Evolutionary conservation across 2,329 filamentous ascomycete species (phyloP), one percentile per base, ranked within the genome.

Genomic region (Fusarium armeniacum): DNA sequence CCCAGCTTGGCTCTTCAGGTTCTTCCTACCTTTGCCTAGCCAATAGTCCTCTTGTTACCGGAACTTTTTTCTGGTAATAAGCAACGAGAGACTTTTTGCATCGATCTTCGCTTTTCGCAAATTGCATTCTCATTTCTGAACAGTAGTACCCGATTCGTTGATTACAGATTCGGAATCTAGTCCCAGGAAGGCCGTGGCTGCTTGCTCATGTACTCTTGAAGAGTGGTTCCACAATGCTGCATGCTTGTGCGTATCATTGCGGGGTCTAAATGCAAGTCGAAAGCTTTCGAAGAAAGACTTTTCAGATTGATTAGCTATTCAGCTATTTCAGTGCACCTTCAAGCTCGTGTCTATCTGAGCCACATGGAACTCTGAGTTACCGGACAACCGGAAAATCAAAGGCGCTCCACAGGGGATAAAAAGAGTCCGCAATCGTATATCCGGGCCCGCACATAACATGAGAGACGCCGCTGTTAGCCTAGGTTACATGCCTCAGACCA

Each of bases 261-360:
- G 62, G 52, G 58, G 45, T 50, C 49, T 28, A 46, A n/a, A 62
- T 45, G 65, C 65, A 68, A 67, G 53, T 52, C 20, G 40, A 54
- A 57, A 69, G 54, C 49, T 57, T 60, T 53, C 50, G 58, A 18
- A 15, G n/a, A 40, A 70, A 73, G 62, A 65, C 43, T 67, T 69
- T 71, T 75, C 63, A 60, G 38, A 49, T 26, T 8, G 36, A 28
- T 35, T 40, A 28, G 15, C 33, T 40, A 40, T 16, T 38, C 24
- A 28, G 11, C 49, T 40, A 22, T 16, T 51, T 9, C 15, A 51
- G 6, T 51, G 33, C 18, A 28, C 33, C 22, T 26, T 35, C 55
- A 50, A 51, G 30, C 32, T 49, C 18, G 43, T 7, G 22, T 56
- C 50, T 51, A 36, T 55, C 33, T 46, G 24, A 40, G 46, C 47